phyloP scores from a whole-genome alignment of 176 grass and related monocot species.

The Typha latifolia region DNA sequence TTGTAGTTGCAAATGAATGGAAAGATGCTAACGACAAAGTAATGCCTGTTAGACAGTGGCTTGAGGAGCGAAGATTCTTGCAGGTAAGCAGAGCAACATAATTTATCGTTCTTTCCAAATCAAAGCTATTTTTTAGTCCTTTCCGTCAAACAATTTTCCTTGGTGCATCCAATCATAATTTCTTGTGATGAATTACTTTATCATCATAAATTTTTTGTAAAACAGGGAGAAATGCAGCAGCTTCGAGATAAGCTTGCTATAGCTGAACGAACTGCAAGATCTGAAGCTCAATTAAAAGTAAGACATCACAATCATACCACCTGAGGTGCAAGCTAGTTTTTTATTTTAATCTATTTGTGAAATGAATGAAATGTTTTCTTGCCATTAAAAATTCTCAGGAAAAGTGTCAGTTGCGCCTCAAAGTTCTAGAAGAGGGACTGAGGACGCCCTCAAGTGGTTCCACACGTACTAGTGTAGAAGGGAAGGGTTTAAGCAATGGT shows the following conservation, averaged over 20 bases:
- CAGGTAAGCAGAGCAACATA: slow-evolving; percentile 37
- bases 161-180: slow-evolving; percentile 2
- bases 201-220: slow-evolving; percentile 7
- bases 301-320: slow-evolving; percentile 1
- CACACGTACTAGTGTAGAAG: slow-evolving; percentile 40
- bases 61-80: slow-evolving; percentile 94
- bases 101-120: neutral
- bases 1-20: slow-evolving; percentile 95
- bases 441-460: slow-evolving; percentile 53
- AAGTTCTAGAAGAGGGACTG: slow-evolving; percentile 86
- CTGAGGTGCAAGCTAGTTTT: neutral
- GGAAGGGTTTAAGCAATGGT: slow-evolving; percentile 48
- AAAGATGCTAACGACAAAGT: slow-evolving; percentile 99
- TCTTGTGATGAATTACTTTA: neutral
- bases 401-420: slow-evolving; percentile 74
- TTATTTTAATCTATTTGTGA: neutral
- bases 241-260: slow-evolving; percentile 87
- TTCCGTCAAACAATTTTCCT: too few relatives aligned
- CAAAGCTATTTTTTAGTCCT: too few relatives aligned
- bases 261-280: slow-evolving; percentile 67
- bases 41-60: slow-evolving; percentile 99
- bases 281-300: slow-evolving; percentile 90
- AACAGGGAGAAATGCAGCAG: slow-evolving; percentile 96
- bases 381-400: slow-evolving; percentile 40
- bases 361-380: neutral